These are phyloP conservation scores for Neofusicoccum laricinum DNA, from an alignment of 2,329 filamentous ascomycete species.

Conservation along the genomic window DNA sequence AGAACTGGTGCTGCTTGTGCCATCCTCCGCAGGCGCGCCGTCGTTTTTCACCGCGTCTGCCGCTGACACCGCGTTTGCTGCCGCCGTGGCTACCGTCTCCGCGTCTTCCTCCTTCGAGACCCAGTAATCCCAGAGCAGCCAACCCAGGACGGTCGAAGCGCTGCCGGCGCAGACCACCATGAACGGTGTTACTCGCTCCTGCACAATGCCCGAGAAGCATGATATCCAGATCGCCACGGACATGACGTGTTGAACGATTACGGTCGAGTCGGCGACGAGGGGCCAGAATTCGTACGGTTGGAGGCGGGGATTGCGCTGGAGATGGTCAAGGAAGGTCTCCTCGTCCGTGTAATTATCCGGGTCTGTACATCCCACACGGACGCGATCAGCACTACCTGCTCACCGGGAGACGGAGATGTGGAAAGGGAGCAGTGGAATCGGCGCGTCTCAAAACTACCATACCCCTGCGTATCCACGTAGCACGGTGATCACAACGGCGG, in stretches of 20 bases:
- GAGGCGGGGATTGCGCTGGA: slow-evolving; percentile 89
- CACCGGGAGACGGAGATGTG: not conserved
- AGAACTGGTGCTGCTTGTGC: slow-evolving; percentile 19
- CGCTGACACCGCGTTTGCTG: slow-evolving; percentile 20
- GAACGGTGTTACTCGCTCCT: slow-evolving; percentile 84
- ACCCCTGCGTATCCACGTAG: no score
- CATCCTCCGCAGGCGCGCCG: slow-evolving; percentile 18
- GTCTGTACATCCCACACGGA: slow-evolving; percentile 53
- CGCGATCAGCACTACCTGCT: not conserved
- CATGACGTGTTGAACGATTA: slow-evolving; percentile 95
- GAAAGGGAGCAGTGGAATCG: no score
- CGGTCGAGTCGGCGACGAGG: slow-evolving; percentile 87
- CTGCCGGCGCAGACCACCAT: slow-evolving; percentile 84
- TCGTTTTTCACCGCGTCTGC: slow-evolving; percentile 10
- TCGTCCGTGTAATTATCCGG: slow-evolving; percentile 99
- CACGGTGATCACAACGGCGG: no score
- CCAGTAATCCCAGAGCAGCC: slow-evolving; percentile 92
- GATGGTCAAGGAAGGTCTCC: slow-evolving; percentile 90
- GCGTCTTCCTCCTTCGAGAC: slow-evolving; percentile 66
- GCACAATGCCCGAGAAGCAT: slow-evolving; percentile 87
- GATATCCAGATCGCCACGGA: slow-evolving; percentile 93
- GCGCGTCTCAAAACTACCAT: no score
- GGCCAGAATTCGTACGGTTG: slow-evolving; percentile 99
- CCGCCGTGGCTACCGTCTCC: slow-evolving; percentile 25
- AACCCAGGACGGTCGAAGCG: slow-evolving; percentile 77